A percentile compares a stretch with the other conserved stretches of the same genome.
phyloP scores from a whole-genome alignment of 2,329 filamentous ascomycete species.

The Colletotrichum noveboracense region DNA sequence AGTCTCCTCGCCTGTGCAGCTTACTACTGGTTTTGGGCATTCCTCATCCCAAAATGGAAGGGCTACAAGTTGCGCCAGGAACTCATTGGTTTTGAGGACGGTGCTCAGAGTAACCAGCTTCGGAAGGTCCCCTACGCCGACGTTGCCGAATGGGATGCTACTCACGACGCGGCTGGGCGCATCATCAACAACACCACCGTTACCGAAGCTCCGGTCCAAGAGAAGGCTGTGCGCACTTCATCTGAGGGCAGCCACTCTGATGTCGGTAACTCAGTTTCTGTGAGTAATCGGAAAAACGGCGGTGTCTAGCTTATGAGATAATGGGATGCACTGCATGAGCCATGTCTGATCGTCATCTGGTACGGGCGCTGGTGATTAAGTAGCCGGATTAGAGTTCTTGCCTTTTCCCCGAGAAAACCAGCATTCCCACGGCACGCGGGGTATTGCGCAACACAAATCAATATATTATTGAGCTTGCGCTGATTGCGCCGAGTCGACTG shows the following conservation, averaged over 20 bases:
- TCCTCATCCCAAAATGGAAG: slow-evolving; percentile 54
- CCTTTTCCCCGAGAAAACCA: background rate
- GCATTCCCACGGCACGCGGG: background rate
- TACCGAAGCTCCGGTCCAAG: background rate
- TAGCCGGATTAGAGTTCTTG: background rate
- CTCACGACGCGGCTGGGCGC: slow-evolving; percentile 55
- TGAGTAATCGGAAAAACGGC: background rate
- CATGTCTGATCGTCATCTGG: background rate
- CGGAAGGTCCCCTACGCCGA: slow-evolving; percentile 57
- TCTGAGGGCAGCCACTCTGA: background rate
- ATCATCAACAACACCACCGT: background rate
- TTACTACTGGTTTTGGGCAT: slow-evolving; percentile 66
- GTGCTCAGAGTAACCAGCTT: slow-evolving; percentile 48
- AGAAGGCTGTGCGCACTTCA: background rate
- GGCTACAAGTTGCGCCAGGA: slow-evolving; percentile 62
- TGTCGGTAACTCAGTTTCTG: background rate
- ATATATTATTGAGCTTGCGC: background rate
- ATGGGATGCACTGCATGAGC: background rate
- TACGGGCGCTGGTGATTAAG: background rate
- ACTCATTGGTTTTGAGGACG: slow-evolving; percentile 40
- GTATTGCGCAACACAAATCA: background rate
- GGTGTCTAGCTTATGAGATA: background rate
- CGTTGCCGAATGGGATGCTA: slow-evolving; percentile 60
- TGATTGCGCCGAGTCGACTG: background rate
- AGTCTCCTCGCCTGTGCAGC: slow-evolving; percentile 57